Conservation (phyloP, 1,139 yeast species). For the Diutina pseudorugosa region DNA sequence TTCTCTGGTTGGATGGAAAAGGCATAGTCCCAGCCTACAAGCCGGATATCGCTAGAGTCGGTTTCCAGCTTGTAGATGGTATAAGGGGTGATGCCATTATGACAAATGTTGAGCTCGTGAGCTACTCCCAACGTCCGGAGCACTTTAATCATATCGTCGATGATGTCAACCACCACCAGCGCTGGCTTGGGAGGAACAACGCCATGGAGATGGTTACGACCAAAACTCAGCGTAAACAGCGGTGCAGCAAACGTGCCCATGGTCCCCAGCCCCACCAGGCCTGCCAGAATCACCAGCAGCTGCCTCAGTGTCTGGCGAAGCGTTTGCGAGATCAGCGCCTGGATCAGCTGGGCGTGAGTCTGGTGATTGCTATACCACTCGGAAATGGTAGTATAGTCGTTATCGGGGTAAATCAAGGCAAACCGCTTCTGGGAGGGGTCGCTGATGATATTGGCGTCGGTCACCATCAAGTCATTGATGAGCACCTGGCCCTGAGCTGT, state of each 20-base stretch:
- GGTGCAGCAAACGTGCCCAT: neutral
- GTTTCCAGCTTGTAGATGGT: slow-evolving; percentile 19
- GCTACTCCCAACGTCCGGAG: slow-evolving; percentile 23
- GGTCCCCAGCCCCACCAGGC: neutral
- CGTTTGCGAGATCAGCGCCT: slow-evolving; percentile 2
- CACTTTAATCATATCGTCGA: slow-evolving; percentile 21
- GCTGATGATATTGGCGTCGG: slow-evolving; percentile 3
- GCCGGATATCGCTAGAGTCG: slow-evolving; percentile 12
- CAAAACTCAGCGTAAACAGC: slow-evolving; percentile 4
- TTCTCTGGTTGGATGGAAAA: slow-evolving; percentile 34
- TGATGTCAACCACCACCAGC: slow-evolving; percentile 17
- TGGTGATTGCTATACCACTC: slow-evolving; percentile 9
- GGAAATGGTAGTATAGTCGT: slow-evolving; percentile 14
- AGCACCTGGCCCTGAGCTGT: slow-evolving; percentile 8
- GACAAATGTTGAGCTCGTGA: slow-evolving; percentile 35
- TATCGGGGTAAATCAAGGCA: slow-evolving; percentile 18
- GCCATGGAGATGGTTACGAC: slow-evolving; percentile 8
- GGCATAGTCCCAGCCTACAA: slow-evolving; percentile 41
- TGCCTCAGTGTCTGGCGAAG: neutral
- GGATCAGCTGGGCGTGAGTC: slow-evolving; percentile 6
- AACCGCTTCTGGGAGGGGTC: slow-evolving; percentile 11
- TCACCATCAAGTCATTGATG: slow-evolving; percentile 9
- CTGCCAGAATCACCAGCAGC: slow-evolving; percentile 6
- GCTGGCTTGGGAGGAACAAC: slow-evolving; percentile 11
- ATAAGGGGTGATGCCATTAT: slow-evolving; percentile 34